Percentiles rank a stretch among this genome's conserved stretches.
phyloP scores from a whole-genome alignment of 768 basidiomycete species.

The Boletus tylopilopsis region DNA sequence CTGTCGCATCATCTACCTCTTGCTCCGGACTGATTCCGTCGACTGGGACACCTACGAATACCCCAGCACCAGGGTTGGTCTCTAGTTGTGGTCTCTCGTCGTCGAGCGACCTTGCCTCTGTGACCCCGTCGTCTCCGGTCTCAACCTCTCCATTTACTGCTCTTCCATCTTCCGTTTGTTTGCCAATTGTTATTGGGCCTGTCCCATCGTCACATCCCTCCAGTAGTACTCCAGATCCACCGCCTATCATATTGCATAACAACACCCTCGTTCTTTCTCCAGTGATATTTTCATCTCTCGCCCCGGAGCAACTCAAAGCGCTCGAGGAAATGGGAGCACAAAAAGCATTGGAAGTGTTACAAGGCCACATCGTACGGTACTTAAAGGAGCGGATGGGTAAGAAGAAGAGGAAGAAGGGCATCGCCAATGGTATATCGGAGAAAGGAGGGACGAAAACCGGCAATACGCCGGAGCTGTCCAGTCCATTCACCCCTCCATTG shows the following conservation, averaged over 20 bases:
- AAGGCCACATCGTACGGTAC: slow-evolving; percentile 80
- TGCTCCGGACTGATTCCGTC: slow-evolving; percentile 6
- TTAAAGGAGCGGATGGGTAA: slow-evolving; percentile 66
- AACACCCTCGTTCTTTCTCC: slow-evolving; percentile 84
- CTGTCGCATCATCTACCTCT: background rate
- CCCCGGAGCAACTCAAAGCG: slow-evolving; percentile 66
- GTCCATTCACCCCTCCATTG: slow-evolving; percentile 45
- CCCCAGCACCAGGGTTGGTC: slow-evolving; percentile 16
- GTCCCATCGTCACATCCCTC: slow-evolving; percentile 61
- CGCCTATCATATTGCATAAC: slow-evolving; percentile 78
- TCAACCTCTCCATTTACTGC: slow-evolving; percentile 26
- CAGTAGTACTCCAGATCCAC: slow-evolving; percentile 39
- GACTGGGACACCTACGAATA: slow-evolving; percentile 9
- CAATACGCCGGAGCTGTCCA: slow-evolving; percentile 28
- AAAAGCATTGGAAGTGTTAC: slow-evolving; percentile 76
- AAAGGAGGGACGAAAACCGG: slow-evolving; percentile 39
- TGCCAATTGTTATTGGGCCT: slow-evolving; percentile 76
- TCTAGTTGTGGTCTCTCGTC: slow-evolving; percentile 8
- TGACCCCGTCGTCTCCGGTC: slow-evolving; percentile 2
- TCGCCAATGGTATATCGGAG: slow-evolving; percentile 33
- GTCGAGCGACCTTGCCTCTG: slow-evolving; percentile 14
- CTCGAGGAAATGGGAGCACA: slow-evolving; percentile 79
- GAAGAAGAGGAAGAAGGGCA: slow-evolving; percentile 38
- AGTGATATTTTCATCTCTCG: slow-evolving; percentile 74
- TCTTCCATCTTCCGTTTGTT: slow-evolving; percentile 45